These are phyloP conservation scores for Metarhizium rileyi DNA, from an alignment of 2,329 filamentous ascomycete species.

Conservation along the genomic window DNA sequence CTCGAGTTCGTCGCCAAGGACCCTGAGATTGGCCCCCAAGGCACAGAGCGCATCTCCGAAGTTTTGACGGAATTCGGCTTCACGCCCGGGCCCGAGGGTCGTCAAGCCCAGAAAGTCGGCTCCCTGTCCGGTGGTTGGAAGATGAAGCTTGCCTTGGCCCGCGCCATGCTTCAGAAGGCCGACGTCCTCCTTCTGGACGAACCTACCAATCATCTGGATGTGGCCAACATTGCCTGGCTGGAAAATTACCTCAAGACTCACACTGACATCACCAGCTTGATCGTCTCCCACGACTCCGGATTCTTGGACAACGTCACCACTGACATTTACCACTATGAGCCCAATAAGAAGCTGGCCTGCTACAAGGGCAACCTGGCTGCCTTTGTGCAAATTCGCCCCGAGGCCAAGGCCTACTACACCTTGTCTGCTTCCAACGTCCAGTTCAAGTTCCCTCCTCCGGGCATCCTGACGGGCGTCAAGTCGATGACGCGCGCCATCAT, in stretches of 20 bases:
- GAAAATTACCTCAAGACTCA: slow-evolving; percentile 94
- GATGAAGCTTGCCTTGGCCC: slow-evolving; percentile 96
- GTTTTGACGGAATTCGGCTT: slow-evolving; percentile 92
- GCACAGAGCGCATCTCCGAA: slow-evolving; percentile 67
- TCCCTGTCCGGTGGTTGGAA: slow-evolving; percentile 98
- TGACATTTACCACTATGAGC: slow-evolving; percentile 98
- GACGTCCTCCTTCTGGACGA: slow-evolving; percentile 95
- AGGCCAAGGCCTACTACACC: slow-evolving; percentile 97
- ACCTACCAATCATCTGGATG: slow-evolving; percentile 97
- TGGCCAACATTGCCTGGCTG: slow-evolving; percentile 91
- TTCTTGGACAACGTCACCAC: slow-evolving; percentile 97
- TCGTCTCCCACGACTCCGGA: slow-evolving; percentile 95
- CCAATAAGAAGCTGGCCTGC: slow-evolving; percentile 81
- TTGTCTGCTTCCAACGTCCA: slow-evolving; percentile 78
- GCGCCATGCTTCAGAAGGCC: slow-evolving; percentile 94
- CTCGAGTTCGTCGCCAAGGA: slow-evolving; percentile 88
- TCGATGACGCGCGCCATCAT: slow-evolving; percentile 89
- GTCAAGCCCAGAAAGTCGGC: slow-evolving; percentile 82
- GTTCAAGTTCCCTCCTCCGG: slow-evolving; percentile 97
- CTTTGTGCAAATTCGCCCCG: slow-evolving; percentile 83
- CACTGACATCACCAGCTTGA: slow-evolving; percentile 91
- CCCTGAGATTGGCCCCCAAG: slow-evolving; percentile 71
- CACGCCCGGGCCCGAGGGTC: slow-evolving; percentile 76
- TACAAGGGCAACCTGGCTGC: slow-evolving; percentile 74
- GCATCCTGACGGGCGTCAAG: slow-evolving; percentile 91